Evolutionary conservation across 2,329 filamentous ascomycete genomes (phyloP).

Genomic region (Diaporthe eres): DNA sequence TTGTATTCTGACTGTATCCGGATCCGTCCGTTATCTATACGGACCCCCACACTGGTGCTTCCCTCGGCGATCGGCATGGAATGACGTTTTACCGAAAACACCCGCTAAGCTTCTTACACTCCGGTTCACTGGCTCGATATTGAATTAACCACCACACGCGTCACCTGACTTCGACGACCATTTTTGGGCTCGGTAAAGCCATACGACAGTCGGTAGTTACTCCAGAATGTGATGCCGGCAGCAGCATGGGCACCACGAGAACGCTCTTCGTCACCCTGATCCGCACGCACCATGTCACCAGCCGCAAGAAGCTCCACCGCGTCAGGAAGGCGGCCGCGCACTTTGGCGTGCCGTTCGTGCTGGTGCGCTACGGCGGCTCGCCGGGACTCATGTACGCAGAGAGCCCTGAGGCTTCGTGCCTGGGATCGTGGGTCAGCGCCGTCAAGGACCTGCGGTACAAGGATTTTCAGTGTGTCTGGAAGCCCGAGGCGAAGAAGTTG

Average conservation of each 20-base stretch:
- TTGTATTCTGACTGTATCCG: not conserved
- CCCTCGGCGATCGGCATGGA: not conserved
- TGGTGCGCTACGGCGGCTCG: slow-evolving; percentile 76
- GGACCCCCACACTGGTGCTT: not conserved
- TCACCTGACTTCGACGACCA: not conserved
- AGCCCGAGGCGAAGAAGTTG: slow-evolving; percentile 56
- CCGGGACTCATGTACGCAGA: slow-evolving; percentile 87
- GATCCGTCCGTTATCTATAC: not conserved
- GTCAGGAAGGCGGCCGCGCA: slow-evolving; percentile 76
- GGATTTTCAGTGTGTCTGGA: slow-evolving; percentile 75
- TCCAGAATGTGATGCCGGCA: not conserved
- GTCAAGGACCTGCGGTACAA: slow-evolving; percentile 80
- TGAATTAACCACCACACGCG: not conserved
- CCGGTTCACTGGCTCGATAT: too few species aligned
- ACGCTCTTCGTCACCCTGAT: slow-evolving; percentile 70
- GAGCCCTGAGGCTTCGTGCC: slow-evolving; percentile 63
- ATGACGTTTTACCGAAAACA: too few species aligned
- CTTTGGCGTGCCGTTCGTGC: slow-evolving; percentile 71
- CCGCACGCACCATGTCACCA: slow-evolving; percentile 85
- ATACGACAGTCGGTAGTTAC: not conserved
- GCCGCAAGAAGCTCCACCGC: slow-evolving; percentile 76
- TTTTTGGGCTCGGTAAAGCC: too few species aligned
- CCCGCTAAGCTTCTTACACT: too few species aligned
- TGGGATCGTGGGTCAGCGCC: slow-evolving; percentile 74
- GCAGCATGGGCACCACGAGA: slow-evolving; percentile 24